Base-by-base conservation (phyloP, 1,284 basidiomycete genomes). In the Athelia psychrophila region DNA sequence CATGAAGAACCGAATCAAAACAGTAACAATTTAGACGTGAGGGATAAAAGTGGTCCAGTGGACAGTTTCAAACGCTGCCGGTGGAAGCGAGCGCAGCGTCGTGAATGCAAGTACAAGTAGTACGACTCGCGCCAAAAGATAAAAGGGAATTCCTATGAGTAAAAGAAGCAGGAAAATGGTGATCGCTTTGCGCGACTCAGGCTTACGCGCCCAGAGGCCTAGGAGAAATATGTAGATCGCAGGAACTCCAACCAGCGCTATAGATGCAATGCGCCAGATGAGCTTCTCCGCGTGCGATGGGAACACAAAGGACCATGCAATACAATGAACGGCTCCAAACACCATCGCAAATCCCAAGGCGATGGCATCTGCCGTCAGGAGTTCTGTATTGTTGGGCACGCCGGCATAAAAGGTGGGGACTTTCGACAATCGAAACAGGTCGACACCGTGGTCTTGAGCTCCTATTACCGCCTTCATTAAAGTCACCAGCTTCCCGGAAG, bases 301-400 rank as follows among this genome's bases (percentile, higher is more conserved):
- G 42, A 54, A 54, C 18, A 25, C 44, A 24, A 40, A 52, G 1
- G 32, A 18, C 53, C 53, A 54, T 6, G 51, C 53, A 30, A 54
- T 51, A 45, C 69, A 38, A 24, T 48, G 40, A 45, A 49, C 33
- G 44, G 44, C 50, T 44, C 58, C 52, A 46, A 50, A 54, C 33
- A 50, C 27, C 19, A 40, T 25, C n/a, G 33, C 38, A 27, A 25
- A 19, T 35, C 15, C 24, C n/a, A 33, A 8, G 15, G 22, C 30
- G 9, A 47, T n/a, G n/a, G 20, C n/a, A 42, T n/a, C 16, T 22
- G 38, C 38, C 16, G n/a, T 9, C 8, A 22, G 16, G n/a, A 18
- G 6, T n/a, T 42, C 9, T 9, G n/a, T 22, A 8, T n/a, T 16
- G 8, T 42, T n/a, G n/a, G 38, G 40, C 20, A 8, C n/a, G 8